Evolutionary conservation across 2,329 filamentous ascomycete species (phyloP).

Genomic region (Fusarium sulawesiense): DNA sequence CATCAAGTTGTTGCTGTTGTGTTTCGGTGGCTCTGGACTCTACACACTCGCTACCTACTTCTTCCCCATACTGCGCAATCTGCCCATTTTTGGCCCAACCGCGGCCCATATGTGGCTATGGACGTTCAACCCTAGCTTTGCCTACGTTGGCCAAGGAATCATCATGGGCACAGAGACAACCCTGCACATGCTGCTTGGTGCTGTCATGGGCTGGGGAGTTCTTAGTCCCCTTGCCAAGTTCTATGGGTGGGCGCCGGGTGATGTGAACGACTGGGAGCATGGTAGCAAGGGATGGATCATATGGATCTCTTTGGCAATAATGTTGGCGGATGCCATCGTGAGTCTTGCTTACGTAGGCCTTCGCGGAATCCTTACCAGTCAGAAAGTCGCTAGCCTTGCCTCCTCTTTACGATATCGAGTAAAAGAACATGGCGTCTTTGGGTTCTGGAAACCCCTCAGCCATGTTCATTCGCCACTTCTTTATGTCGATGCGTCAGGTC

Average conservation of each 20-base stretch:
- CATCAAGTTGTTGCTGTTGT: constrained; percentile 65
- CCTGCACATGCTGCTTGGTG: constrained; percentile 93
- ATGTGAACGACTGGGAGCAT: constrained; percentile 87
- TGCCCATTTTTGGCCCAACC: constrained; percentile 84
- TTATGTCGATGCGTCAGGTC: constrained; percentile 8
- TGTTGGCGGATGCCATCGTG: constrained; percentile 92
- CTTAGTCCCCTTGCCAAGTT: constrained; percentile 89
- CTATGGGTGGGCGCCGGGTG: constrained; percentile 88
- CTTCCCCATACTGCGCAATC: constrained; percentile 81
- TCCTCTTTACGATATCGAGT: constrained; percentile 25
- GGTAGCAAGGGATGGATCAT: constrained; percentile 99
- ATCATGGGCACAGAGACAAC: constrained; percentile 98
- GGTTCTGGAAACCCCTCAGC: constrained; percentile 30
- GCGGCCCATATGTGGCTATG: constrained; percentile 88
- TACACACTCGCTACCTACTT: constrained; percentile 92
- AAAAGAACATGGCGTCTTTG: constrained; percentile 36
- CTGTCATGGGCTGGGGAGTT: constrained; percentile 88
- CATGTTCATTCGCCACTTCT: constrained; percentile 44
- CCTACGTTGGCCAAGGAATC: constrained; percentile 96
- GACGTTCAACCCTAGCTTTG: constrained; percentile 96
- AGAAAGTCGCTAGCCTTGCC: constrained; percentile 3
- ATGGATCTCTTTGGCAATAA: constrained; percentile 95
- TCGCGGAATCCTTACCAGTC: constrained; percentile 62
- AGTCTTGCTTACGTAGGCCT: constrained; percentile 84
- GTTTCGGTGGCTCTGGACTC: constrained; percentile 69